phyloP scores from a whole-genome alignment of 352 stramenopile genomes.

The Phytophthora lateralis region DNA sequence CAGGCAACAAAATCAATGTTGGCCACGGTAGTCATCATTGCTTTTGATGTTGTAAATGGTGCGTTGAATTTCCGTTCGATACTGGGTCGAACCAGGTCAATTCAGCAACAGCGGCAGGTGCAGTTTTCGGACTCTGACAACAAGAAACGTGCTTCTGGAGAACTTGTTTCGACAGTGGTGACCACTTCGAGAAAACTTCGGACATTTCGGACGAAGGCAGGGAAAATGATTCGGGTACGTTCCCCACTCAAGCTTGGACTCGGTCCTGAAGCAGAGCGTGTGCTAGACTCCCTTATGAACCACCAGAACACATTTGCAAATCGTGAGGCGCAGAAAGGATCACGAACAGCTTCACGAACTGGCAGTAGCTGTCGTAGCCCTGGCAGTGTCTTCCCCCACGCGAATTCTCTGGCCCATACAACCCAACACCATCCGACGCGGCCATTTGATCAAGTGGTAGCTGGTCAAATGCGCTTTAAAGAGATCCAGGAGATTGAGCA shows the following conservation, averaged over 20 bases:
- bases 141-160: neutral
- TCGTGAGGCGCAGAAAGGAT: neutral
- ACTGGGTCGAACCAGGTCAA: neutral
- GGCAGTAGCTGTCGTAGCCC: neutral
- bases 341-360: neutral
- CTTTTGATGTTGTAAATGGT: conserved; percentile 24
- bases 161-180: conserved; percentile 9
- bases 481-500: conserved; percentile 5
- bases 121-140: neutral
- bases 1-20: conserved; percentile 27
- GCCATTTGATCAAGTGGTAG: neutral
- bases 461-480: neutral
- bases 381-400: neutral
- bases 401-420: neutral
- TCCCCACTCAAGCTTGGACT: conserved; percentile 7
- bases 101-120: conserved; percentile 4
- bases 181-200: conserved; percentile 4
- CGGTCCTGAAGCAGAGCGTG: conserved; percentile 4
- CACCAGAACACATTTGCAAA: conserved; percentile 4
- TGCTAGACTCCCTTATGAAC: conserved; percentile 15
- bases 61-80: conserved; percentile 8
- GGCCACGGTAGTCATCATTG: conserved; percentile 26
- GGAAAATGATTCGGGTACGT: conserved; percentile 14
- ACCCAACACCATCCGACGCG: neutral
- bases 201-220: conserved; percentile 10